Conservation (phyloP, 73 alveolate genomes). For the Symbiodinium natans region DNA sequence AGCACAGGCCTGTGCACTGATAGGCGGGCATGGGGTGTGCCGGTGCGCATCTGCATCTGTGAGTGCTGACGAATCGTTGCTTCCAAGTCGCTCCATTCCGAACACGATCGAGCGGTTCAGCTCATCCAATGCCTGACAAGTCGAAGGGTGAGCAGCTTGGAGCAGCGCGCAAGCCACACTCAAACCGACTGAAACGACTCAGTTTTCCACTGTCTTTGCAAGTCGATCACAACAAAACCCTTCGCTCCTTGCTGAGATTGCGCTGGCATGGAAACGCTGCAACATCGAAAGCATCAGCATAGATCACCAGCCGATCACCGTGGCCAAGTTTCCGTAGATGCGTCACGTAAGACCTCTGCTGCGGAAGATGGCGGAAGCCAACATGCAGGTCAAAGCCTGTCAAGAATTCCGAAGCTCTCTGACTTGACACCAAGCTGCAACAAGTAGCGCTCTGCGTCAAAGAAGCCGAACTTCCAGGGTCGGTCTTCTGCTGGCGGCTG, state of each 20-base stretch:
- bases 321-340: constrained; percentile 13
- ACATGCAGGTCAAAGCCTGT: too few species aligned
- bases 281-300: constrained; percentile 69
- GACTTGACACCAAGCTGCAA: constrained; percentile 42
- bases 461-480: constrained; percentile 62
- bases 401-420: too few species aligned
- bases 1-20: background rate
- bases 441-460: constrained; percentile 62
- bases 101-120: constrained; percentile 44
- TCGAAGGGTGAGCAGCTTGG: background rate
- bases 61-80: background rate
- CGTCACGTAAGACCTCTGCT: constrained; percentile 59
- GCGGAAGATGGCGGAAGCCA: too few species aligned
- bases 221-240: background rate
- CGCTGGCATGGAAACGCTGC: constrained; percentile 37
- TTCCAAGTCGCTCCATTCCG: constrained; percentile 28
- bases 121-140: constrained; percentile 31
- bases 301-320: constrained; percentile 53
- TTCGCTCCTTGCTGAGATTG: constrained; percentile 45
- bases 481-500: constrained; percentile 50
- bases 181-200: background rate
- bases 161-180: too few species aligned
- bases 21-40: too few species aligned
- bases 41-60: too few species aligned
- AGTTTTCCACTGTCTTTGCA: background rate